Evolutionary conservation across 495 filamentous ascomycete genomes (phyloP), one percentile per base, ranked within the genome.

Genomic region (Copromyces sp.): DNA sequence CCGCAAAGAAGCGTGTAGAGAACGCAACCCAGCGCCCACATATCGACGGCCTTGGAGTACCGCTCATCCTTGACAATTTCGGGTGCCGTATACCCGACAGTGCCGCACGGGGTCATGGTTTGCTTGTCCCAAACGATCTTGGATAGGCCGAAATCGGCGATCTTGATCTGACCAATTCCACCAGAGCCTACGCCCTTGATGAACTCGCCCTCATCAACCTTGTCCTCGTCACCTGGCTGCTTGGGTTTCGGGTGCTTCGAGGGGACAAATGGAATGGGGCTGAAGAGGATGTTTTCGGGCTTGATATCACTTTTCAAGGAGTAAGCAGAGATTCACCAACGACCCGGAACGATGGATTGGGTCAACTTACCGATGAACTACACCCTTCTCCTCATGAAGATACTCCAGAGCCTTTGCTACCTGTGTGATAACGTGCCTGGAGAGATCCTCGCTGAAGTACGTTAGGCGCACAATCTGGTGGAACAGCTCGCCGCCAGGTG

Each of bases 31-130:
- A 99, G 82, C 14, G 95, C 95, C 95, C 95, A 99, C 95, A 99
- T 99, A 75, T 99, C 95, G 47, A 99, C 95, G 76, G 93, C 94
- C 85, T 98, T 99, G 8, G 95, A 98, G 78, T 99, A 99, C 44
- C 95, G 89, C 80, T 99, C 95, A 82, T 99, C 95, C 82, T 98
- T 98, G 70, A 99, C 95, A 69, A 99, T 99, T 81, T 99, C 95
- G 6, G 95, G 95, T n/a, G 95, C 95, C 17, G 95, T 98, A 81
- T 99, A 99, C 39, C 95, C 95, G 71, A 98, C 95, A 4, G 95
- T 99, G 40, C 95, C 95, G 81, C 95, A 99, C 29, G 95, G 95
- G 3, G 95, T 99, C 94, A 98, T 98, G n/a, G 95, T 99, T 78
- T 97, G 93, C 71, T 89, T 94, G 77, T 99, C 96, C 95, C 95